Conservation (phyloP, 2,329 filamentous ascomycete species). For the Xylariaceae sp. region DNA sequence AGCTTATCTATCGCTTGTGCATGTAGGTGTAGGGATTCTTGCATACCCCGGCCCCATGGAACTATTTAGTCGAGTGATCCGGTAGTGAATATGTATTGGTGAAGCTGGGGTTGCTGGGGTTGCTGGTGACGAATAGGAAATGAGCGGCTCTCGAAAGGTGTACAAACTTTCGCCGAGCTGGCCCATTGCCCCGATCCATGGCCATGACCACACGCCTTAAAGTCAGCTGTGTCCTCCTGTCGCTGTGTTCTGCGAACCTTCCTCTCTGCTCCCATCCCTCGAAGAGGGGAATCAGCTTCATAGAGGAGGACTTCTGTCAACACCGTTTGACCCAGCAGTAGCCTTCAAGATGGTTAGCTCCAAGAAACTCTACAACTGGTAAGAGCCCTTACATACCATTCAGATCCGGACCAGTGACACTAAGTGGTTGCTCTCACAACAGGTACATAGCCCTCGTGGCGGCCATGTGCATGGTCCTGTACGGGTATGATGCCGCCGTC, state of each 20-base stretch:
- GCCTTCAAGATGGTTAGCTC: conserved; percentile 33
- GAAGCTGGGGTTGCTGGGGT: too few species aligned
- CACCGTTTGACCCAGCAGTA: neutral
- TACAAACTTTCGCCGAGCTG: too few species aligned
- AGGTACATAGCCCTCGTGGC: conserved; percentile 68
- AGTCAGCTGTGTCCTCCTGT: neutral
- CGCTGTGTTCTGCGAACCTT: neutral
- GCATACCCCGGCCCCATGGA: too few species aligned
- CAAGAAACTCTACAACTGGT: conserved; percentile 45
- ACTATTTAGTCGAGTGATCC: too few species aligned
- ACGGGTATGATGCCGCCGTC: conserved; percentile 70
- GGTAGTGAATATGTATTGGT: too few species aligned
- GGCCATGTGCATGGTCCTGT: conserved; percentile 70
- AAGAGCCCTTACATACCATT: conserved; percentile 5
- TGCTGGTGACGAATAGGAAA: too few species aligned
- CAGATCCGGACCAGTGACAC: neutral
- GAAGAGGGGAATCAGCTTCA: neutral
- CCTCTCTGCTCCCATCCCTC: neutral
- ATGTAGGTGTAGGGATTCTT: too few species aligned
- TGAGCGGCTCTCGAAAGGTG: too few species aligned
- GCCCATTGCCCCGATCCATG: too few species aligned
- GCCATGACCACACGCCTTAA: neutral
- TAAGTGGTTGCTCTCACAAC: neutral
- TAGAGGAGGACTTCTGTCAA: neutral
- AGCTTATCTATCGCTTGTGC: too few species aligned